A percentile compares a stretch with the other conserved stretches of the same genome.
Evolutionary conservation across 1,284 basidiomycete genomes (phyloP).

Genomic region (Rhodofomes roseus): DNA sequence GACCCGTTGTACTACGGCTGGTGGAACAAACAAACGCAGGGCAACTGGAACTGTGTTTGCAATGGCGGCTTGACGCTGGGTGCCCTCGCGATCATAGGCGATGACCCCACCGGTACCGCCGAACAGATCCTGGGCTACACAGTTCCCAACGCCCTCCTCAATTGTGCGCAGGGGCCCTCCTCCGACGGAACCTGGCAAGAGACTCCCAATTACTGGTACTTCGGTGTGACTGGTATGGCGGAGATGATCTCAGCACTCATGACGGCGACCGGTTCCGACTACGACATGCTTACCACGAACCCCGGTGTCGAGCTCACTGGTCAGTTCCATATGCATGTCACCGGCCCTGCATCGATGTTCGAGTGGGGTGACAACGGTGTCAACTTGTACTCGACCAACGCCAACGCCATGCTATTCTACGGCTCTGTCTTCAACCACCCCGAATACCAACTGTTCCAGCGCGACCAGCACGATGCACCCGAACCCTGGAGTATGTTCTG

Average conservation of each 20-base stretch:
- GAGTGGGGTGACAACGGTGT: slow-evolving; percentile 93
- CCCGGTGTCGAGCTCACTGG: slow-evolving; percentile 74
- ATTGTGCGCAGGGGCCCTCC: slow-evolving; percentile 68
- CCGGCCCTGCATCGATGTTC: slow-evolving; percentile 86
- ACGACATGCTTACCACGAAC: slow-evolving; percentile 71
- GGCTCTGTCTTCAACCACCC: slow-evolving; percentile 66
- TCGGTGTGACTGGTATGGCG: slow-evolving; percentile 90
- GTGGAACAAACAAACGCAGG: slow-evolving; percentile 56
- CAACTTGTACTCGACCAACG: slow-evolving; percentile 88
- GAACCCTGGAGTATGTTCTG: slow-evolving; percentile 98
- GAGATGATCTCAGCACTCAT: slow-evolving; percentile 85
- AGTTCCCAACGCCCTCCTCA: slow-evolving; percentile 71
- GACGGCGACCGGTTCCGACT: slow-evolving; percentile 84
- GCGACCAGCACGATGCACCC: slow-evolving; percentile 81
- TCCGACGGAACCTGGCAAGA: slow-evolving; percentile 93
- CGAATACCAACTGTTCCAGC: slow-evolving; percentile 84
- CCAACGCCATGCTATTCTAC: slow-evolving; percentile 75
- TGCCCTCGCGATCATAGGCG: slow-evolving; percentile 85
- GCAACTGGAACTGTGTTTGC: slow-evolving; percentile 99
- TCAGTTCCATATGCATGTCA: slow-evolving; percentile 88
- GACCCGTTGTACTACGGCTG: slow-evolving; percentile 46
- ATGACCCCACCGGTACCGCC: slow-evolving; percentile 78
- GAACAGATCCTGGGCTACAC: slow-evolving; percentile 64
- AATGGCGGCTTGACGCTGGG: slow-evolving; percentile 90
- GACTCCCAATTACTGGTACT: slow-evolving; percentile 96